phyloP scores from a whole-genome alignment of 495 filamentous ascomycete species.

The Aspergillus taichungensis region DNA sequence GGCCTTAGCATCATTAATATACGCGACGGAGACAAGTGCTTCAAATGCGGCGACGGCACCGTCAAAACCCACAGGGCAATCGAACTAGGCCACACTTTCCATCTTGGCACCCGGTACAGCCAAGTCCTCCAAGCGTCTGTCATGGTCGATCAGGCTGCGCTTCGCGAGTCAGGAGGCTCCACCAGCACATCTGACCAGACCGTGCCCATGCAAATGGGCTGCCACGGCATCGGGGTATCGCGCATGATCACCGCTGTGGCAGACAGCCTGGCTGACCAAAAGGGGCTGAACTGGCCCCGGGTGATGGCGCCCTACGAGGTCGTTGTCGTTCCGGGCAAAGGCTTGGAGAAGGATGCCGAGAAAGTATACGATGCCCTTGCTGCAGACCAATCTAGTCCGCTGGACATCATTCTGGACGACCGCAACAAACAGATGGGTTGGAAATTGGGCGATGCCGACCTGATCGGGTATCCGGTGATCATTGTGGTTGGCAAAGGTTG shows the following conservation, averaged over 20 bases:
- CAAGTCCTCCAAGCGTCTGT: constrained; percentile 59
- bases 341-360: constrained; percentile 40
- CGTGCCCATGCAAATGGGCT: constrained; percentile 80
- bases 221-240: constrained; percentile 90
- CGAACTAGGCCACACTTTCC: constrained; percentile 91
- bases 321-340: constrained; percentile 52
- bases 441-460: constrained; percentile 82
- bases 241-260: constrained; percentile 84
- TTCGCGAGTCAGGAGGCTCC: constrained; percentile 8
- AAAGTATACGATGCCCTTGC: constrained; percentile 51
- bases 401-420: constrained; percentile 73
- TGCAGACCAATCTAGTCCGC: constrained; percentile 7
- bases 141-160: constrained; percentile 23
- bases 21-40: constrained; percentile 60
- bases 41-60: constrained; percentile 52
- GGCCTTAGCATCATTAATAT: constrained; percentile 53
- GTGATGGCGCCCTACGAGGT: constrained; percentile 80
- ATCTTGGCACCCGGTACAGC: constrained; percentile 84
- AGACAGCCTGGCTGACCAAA: constrained; percentile 57
- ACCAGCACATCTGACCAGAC: constrained; percentile 15
- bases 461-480: constrained; percentile 80
- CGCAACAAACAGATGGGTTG: constrained; percentile 59
- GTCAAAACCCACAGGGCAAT: constrained; percentile 65
- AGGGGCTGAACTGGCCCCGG: constrained; percentile 82
- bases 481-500: constrained; percentile 70